Evolutionary conservation across 768 basidiomycete species (phyloP).

Genomic region (Infundibulicybe gibba): DNA sequence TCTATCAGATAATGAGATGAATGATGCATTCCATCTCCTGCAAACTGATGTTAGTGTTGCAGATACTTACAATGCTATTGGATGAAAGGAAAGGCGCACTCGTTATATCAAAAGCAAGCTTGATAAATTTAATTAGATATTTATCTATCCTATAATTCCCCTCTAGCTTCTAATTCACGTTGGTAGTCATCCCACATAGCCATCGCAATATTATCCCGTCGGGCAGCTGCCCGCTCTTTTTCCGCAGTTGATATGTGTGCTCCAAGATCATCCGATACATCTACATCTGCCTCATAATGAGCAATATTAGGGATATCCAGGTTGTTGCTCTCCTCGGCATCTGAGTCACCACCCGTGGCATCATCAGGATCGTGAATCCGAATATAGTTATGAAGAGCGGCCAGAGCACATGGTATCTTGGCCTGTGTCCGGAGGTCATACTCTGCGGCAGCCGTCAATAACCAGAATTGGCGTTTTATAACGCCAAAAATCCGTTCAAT

Average conservation of each 20-base stretch:
- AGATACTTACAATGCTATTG: no score
- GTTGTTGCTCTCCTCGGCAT: not conserved
- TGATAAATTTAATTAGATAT: not conserved
- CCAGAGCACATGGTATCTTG: constrained; percentile 13
- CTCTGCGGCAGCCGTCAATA: constrained; percentile 9
- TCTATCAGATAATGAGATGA: constrained; percentile 2
- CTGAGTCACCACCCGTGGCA: not conserved
- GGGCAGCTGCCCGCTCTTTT: constrained; percentile 1
- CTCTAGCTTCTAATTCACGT: not conserved
- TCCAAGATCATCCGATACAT: not conserved
- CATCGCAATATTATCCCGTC: constrained; percentile 6
- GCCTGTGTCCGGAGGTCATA: constrained; percentile 13
- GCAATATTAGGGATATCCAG: not conserved
- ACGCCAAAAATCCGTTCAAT: constrained; percentile 21
- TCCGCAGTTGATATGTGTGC: constrained; percentile 1
- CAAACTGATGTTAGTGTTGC: constrained; percentile 1
- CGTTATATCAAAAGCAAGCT: not conserved
- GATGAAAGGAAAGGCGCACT: no score
- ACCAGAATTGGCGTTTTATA: constrained; percentile 12
- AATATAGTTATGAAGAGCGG: constrained; percentile 24
- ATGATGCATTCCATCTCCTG: constrained; percentile 4
- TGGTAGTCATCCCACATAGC: constrained; percentile 10
- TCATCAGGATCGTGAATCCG: constrained; percentile 14
- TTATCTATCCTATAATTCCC: not conserved
- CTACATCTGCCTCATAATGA: not conserved